Evolutionary conservation across 2,329 filamentous ascomycete species (phyloP).

Genomic region (Madurella mycetomatis): DNA sequence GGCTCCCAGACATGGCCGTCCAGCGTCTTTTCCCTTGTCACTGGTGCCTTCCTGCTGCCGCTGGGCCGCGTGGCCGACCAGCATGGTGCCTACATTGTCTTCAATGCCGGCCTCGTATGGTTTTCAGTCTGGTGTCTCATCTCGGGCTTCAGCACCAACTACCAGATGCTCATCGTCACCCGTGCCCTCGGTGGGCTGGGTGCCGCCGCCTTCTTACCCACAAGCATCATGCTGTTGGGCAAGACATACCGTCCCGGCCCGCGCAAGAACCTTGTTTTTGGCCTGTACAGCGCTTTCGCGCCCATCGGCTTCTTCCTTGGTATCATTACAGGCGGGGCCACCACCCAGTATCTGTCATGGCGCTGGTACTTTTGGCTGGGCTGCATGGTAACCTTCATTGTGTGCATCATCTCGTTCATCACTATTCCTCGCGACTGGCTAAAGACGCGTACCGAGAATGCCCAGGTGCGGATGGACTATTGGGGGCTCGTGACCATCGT

Average conservation of each 20-base stretch:
- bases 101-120: conserved; percentile 58
- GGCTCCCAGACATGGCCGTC: conserved; percentile 59
- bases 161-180: conserved; percentile 67
- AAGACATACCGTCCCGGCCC: conserved; percentile 66
- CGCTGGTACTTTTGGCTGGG: conserved; percentile 69
- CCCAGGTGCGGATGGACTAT: conserved; percentile 60
- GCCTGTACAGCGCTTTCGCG: conserved; percentile 55
- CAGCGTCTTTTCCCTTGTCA: conserved; percentile 55
- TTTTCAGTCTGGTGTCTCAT: conserved; percentile 65
- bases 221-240: conserved; percentile 64
- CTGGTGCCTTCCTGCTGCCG: conserved; percentile 56
- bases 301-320: conserved; percentile 58
- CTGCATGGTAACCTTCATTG: conserved; percentile 38
- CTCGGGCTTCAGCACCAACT: conserved; percentile 63
- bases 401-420: conserved; percentile 42
- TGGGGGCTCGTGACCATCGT: conserved; percentile 57
- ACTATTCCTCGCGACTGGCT: conserved; percentile 36
- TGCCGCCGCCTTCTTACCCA: conserved; percentile 65
- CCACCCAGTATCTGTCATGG: conserved; percentile 58
- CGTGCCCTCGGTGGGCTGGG: conserved; percentile 72
- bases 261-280: conserved; percentile 64
- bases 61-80: conserved; percentile 59
- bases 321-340: conserved; percentile 62
- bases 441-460: conserved; percentile 21
- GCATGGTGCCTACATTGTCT: conserved; percentile 58